Evolutionary conservation across 1,284 basidiomycete species (phyloP), one percentile per base, ranked within the genome.

Genomic region (Somion occarium): DNA sequence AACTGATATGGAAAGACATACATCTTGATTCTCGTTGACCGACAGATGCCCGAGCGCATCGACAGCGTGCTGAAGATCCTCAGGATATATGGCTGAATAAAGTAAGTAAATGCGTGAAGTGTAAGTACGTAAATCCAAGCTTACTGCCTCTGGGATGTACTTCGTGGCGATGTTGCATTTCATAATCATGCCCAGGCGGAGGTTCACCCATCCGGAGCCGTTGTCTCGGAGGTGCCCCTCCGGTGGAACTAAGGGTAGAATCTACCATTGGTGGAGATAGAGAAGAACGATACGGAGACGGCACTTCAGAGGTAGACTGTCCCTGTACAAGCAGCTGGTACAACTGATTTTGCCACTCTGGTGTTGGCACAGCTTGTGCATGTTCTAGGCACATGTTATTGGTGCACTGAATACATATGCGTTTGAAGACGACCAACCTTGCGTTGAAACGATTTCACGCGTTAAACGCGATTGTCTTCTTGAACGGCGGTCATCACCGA

Each of bases 1-100:
- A n/a, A n/a, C n/a, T n/a, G n/a, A n/a, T n/a, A n/a, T n/a, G n/a
- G n/a, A n/a, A n/a, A 56, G 3, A 55, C 61, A 9, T 56, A 85
- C 87, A 70, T 93, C 88, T 61, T 80, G 78, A 62, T 91, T 83
- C 63, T 93, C 90, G 57, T 92, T 87, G 39, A 93, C 69, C 2
- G 88, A 89, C n/a, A 93, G 66, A 59, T 88, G 83, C 2, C 91
- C 89, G 39, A 84, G 70, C n/a, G 78, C 73, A 54, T 86, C 82
- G 2, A 80, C 73, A 1, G 84, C 69, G 49, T 80, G 77, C 47
- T 73, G 61, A 18, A 64, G 68, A 3, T 73, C 67, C 34, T 70
- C 69, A 27, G 54, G 58, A 27, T 75, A 73, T 46, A 39, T 5
- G 9, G 42, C 48, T 49, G 26, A 30, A n/a, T n/a, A n/a, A n/a